phyloP scores from a whole-genome alignment of 208 protist genomes.

The Giardia muris region DNA sequence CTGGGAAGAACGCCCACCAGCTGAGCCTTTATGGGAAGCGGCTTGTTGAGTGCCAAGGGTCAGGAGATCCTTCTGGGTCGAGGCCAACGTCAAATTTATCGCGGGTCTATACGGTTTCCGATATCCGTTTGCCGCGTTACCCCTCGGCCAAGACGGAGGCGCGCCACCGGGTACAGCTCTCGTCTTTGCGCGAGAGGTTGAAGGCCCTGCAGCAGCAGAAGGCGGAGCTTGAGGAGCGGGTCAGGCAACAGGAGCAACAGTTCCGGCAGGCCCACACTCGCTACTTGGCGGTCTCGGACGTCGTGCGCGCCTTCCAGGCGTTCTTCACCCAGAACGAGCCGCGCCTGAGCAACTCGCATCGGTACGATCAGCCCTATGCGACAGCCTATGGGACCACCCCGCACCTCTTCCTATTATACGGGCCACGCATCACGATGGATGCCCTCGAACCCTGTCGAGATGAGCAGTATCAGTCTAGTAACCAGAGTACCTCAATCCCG shows the following conservation, averaged over 20 bases:
- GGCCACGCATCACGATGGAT: not conserved
- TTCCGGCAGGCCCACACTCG: not conserved
- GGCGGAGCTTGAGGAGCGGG: not conserved
- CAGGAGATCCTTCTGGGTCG: no score
- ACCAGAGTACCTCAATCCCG: no score
- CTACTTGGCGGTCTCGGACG: not conserved
- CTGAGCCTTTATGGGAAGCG: slow-evolving; percentile 3
- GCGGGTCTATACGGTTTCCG: not conserved
- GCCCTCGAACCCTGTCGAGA: no score
- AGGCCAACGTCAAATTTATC: not conserved
- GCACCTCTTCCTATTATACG: not conserved
- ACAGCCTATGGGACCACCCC: not conserved
- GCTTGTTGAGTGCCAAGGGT: not conserved
- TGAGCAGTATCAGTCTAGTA: no score
- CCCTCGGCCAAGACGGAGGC: not conserved
- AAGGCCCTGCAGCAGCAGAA: not conserved
- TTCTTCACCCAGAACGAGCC: not conserved
- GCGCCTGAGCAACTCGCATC: not conserved
- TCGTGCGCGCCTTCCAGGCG: not conserved
- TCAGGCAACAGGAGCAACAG: not conserved
- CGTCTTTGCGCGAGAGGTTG: not conserved
- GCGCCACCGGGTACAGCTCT: not conserved
- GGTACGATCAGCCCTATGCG: not conserved
- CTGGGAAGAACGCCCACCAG: not conserved
- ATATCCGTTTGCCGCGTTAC: not conserved